Percentiles rank a stretch among this genome's conserved stretches.
Evolutionary conservation across 768 basidiomycete genomes (phyloP).

Genomic region (Boletellus ananas): DNA sequence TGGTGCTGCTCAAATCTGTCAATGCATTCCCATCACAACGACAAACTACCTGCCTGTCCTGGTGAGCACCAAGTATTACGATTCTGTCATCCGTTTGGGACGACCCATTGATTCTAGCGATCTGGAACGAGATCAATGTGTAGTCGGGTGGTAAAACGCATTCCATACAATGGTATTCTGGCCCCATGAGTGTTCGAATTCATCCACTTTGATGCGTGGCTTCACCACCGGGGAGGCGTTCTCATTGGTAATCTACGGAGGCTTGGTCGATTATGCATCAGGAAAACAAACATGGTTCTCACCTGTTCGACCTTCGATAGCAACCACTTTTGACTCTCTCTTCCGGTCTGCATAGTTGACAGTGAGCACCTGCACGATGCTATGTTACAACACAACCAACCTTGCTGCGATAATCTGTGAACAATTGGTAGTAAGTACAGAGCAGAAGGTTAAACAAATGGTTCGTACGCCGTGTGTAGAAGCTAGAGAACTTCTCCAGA

Average conservation of each 20-base stretch:
- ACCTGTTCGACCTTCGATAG: conserved; percentile 64
- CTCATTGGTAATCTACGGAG: conserved; percentile 55
- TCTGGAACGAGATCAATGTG: conserved; percentile 38
- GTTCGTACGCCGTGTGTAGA: conserved; percentile 66
- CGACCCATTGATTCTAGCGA: conserved; percentile 73
- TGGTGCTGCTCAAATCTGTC: conserved; percentile 44
- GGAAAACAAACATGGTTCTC: conserved; percentile 3
- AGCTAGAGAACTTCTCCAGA: conserved; percentile 63
- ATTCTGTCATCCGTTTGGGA: conserved; percentile 55
- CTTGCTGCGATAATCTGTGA: conserved; percentile 69
- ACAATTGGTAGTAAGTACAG: conserved; percentile 13
- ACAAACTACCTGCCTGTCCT: conserved; percentile 56
- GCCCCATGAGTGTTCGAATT: conserved; percentile 80
- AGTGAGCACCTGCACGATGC: conserved; percentile 11
- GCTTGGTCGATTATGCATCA: background rate
- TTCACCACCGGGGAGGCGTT: conserved; percentile 56
- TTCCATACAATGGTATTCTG: conserved; percentile 71
- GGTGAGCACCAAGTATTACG: conserved; percentile 76
- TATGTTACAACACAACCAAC: conserved; percentile 36
- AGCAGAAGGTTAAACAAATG: conserved; percentile 1
- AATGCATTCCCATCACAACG: background rate
- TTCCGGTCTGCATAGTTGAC: conserved; percentile 53
- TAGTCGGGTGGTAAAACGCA: background rate
- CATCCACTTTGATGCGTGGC: conserved; percentile 56
- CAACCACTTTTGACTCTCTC: conserved; percentile 75